These are phyloP conservation scores for Umbellularia californica DNA, from an alignment of 164 flowering plant species.

Conservation along the genomic window DNA sequence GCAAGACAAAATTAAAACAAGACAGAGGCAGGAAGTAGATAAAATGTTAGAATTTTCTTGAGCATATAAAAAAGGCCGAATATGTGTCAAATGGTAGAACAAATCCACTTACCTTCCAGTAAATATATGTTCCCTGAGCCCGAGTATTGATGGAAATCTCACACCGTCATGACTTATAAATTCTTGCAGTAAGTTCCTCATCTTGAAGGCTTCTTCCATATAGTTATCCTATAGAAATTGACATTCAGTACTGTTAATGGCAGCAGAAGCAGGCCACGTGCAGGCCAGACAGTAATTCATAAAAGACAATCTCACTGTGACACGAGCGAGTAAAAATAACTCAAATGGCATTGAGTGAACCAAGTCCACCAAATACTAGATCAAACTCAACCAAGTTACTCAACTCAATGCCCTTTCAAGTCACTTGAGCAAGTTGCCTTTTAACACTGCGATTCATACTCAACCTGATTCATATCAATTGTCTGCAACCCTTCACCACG, in stretches of 20 bases:
- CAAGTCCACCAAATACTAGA: no score
- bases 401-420: no score
- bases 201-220: constrained; percentile 98
- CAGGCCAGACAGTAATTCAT: no score
- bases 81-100: neutral
- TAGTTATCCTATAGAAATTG: constrained; percentile 69
- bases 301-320: no score
- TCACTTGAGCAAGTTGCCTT: no score
- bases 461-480: constrained; percentile 98
- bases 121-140: constrained; percentile 91
- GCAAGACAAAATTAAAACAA: neutral
- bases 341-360: no score
- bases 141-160: constrained; percentile 80
- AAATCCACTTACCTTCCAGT: constrained; percentile 70
- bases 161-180: constrained; percentile 90
- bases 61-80: no score
- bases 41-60: no score
- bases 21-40: neutral
- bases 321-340: no score
- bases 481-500: constrained; percentile 99
- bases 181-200: constrained; percentile 90
- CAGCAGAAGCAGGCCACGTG: no score
- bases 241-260: neutral
- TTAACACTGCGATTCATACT: neutral
- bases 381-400: no score